phyloP scores from a whole-genome alignment of 2,329 filamentous ascomycete species.

The Colletotrichum horii region DNA sequence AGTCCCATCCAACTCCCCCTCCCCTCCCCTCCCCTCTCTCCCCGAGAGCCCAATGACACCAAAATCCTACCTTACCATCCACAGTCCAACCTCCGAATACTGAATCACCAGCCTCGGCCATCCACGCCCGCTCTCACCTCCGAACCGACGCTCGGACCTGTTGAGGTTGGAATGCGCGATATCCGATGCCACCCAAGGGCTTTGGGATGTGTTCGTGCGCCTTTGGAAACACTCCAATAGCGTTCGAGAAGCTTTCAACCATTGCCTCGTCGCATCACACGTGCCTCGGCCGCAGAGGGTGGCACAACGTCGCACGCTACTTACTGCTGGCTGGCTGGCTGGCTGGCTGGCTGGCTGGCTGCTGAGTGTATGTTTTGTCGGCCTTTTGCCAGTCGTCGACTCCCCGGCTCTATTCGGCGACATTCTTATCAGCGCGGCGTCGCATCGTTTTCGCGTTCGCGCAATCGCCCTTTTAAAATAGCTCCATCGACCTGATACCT shows the following conservation, averaged over 20 bases:
- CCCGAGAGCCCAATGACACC: not conserved
- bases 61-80: not conserved
- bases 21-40: not conserved
- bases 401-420: not conserved
- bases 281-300: not conserved
- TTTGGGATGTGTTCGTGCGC: not conserved
- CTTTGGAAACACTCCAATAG: not conserved
- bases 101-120: not conserved
- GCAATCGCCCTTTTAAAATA: not conserved
- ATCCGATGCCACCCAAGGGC: not conserved
- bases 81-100: not conserved
- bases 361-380: not conserved
- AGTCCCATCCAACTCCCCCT: not conserved
- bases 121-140: not conserved
- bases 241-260: not conserved
- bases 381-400: not conserved
- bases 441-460: not conserved
- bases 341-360: not conserved
- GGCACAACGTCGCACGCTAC: not conserved
- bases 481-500: not conserved
- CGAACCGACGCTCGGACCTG: not conserved
- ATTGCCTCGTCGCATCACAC: not conserved
- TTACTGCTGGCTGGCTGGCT: not conserved
- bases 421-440: not conserved
- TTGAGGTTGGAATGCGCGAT: not conserved